Percentiles rank a stretch among this genome's conserved stretches.
These are phyloP conservation scores for Parascedosporium putredinis DNA, from an alignment of 2,329 filamentous ascomycete genomes.

Conservation along the genomic window DNA sequence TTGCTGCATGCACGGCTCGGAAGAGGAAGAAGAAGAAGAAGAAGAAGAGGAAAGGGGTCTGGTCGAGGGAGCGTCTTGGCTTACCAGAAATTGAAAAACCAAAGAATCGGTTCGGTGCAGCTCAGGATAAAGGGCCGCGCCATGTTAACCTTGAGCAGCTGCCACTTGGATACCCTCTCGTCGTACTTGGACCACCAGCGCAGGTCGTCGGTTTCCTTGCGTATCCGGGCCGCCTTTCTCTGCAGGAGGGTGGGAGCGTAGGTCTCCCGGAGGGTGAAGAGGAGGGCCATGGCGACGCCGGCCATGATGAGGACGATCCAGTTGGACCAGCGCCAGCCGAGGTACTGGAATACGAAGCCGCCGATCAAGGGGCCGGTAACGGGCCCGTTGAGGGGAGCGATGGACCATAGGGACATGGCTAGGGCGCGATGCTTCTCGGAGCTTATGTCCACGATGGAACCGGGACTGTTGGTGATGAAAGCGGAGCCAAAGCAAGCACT, in stretches of 20 bases:
- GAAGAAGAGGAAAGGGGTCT: no score
- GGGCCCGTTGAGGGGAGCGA: slow-evolving; percentile 76
- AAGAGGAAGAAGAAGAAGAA: no score
- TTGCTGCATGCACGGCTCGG: no score
- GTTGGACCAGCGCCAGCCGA: slow-evolving; percentile 83
- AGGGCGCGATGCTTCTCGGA: slow-evolving; percentile 68
- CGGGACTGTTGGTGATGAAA: slow-evolving; percentile 75
- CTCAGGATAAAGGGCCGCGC: slow-evolving; percentile 68
- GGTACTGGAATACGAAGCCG: slow-evolving; percentile 58
- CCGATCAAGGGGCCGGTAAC: slow-evolving; percentile 41
- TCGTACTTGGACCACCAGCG: slow-evolving; percentile 77
- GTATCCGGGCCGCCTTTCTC: slow-evolving; percentile 49
- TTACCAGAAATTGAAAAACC: slow-evolving; percentile 58
- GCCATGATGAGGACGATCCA: slow-evolving; percentile 70
- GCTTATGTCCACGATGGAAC: slow-evolving; percentile 75
- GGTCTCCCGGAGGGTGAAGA: slow-evolving; percentile 59
- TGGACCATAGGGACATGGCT: slow-evolving; percentile 73
- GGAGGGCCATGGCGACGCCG: slow-evolving; percentile 48
- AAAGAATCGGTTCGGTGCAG: slow-evolving; percentile 70
- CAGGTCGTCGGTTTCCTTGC: slow-evolving; percentile 59
- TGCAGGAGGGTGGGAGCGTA: slow-evolving; percentile 64
- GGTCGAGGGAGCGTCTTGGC: slow-evolving; percentile 13
- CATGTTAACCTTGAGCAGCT: slow-evolving; percentile 64
- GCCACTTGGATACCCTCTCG: slow-evolving; percentile 50
- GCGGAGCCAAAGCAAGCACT: slow-evolving; percentile 62